A percentile compares a stretch with the other conserved stretches of the same genome.
These are phyloP conservation scores for Malus hybrid DNA, from an alignment of 331 rosid species.

Conservation along the genomic window DNA sequence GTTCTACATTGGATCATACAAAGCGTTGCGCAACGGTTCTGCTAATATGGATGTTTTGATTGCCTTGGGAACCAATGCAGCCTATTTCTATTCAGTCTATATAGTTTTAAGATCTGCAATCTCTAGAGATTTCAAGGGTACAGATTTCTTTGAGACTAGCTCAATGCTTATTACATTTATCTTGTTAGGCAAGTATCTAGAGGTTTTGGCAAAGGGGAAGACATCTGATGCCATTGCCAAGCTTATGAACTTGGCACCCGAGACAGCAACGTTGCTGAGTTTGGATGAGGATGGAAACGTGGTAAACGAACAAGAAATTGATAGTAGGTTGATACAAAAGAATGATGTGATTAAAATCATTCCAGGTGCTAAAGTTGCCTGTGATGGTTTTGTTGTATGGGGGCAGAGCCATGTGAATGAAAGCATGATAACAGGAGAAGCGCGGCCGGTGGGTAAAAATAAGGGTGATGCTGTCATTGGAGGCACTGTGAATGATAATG, in stretches of 20 bases:
- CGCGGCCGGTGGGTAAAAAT: conserved; percentile 45
- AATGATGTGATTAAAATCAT: conserved; percentile 59
- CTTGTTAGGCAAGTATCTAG: conserved; percentile 72
- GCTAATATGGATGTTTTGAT: conserved; percentile 84
- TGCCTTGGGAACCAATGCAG: conserved; percentile 78
- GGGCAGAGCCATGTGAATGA: conserved; percentile 77
- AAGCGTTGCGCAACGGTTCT: conserved; percentile 55
- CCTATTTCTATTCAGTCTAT: conserved; percentile 73
- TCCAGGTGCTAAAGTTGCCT: conserved; percentile 73
- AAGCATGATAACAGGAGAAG: conserved; percentile 91
- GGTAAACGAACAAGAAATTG: conserved; percentile 41
- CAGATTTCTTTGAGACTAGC: conserved; percentile 78
- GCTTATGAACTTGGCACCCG: conserved; percentile 71
- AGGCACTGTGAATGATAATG: conserved; percentile 78
- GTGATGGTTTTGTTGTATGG: conserved; percentile 72
- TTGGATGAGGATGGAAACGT: conserved; percentile 44
- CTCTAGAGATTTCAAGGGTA: conserved; percentile 45
- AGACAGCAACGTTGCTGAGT: conserved; percentile 44
- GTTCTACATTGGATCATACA: conserved; percentile 63
- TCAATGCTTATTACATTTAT: conserved; percentile 72
- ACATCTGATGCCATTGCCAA: conserved; percentile 76
- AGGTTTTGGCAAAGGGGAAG: conserved; percentile 76
- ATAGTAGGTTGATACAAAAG: conserved; percentile 56
- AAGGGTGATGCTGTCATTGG: conserved; percentile 68
- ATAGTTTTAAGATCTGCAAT: conserved; percentile 46